These are phyloP conservation scores for Nakazawaea sp. DNA, from an alignment of 805 yeast genomes.

Conservation along the genomic window DNA sequence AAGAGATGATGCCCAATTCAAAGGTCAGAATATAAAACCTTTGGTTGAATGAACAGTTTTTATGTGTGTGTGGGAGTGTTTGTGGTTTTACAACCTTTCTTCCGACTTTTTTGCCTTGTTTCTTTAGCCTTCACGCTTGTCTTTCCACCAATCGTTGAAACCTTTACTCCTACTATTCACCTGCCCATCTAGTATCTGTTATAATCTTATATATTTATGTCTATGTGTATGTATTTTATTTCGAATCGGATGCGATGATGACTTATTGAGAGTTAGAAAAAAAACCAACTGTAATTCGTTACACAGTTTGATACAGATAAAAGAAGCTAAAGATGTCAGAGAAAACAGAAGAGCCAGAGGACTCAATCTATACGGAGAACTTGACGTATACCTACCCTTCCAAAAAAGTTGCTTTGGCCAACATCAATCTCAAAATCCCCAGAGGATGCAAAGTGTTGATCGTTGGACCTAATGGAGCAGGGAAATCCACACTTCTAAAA, in stretches of 20 bases:
- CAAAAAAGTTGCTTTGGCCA: conserved; percentile 57
- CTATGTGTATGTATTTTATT: no score
- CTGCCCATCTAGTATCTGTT: no score
- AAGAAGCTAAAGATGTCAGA: no score
- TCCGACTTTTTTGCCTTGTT: background rate
- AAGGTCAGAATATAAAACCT: conserved; percentile 32
- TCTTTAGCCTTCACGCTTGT: no score
- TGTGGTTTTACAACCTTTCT: background rate
- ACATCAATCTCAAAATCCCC: conserved; percentile 54
- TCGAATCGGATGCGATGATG: no score
- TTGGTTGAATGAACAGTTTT: conserved; percentile 22
- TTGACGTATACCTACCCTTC: conserved; percentile 67
- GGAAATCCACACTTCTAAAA: conserved; percentile 82
- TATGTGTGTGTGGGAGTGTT: background rate
- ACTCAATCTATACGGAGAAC: conserved; percentile 55
- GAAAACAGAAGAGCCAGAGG: background rate
- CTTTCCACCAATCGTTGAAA: no score
- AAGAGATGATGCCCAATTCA: conserved; percentile 16
- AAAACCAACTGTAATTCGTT: no score
- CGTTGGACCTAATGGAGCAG: conserved; percentile 96
- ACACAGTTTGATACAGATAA: no score
- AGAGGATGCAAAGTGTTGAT: conserved; percentile 72
- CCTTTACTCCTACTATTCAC: no score
- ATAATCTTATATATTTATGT: no score
- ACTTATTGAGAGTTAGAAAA: no score